A percentile compares a stretch with the other conserved stretches of the same genome.
These are phyloP conservation scores for Phytophthora colocasiae DNA, from an alignment of 352 stramenopile species.

Conservation along the genomic window DNA sequence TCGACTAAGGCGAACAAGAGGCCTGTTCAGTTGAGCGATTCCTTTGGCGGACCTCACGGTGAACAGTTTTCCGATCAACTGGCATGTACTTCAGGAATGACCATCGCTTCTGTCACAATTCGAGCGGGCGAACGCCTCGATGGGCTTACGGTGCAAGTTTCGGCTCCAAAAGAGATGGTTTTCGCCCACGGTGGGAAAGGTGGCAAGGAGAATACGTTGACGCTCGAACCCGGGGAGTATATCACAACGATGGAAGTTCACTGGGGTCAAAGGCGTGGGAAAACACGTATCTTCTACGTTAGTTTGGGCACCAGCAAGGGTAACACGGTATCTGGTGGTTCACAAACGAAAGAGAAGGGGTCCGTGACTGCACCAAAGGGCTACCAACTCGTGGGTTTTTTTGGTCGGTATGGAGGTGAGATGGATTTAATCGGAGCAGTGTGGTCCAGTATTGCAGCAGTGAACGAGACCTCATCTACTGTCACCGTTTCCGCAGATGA, in stretches of 20 bases:
- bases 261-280: constrained; percentile 7
- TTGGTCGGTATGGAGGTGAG: constrained; percentile 21
- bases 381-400: constrained; percentile 29
- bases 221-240: constrained; percentile 20
- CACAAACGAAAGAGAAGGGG: constrained; percentile 20
- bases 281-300: constrained; percentile 28
- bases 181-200: constrained; percentile 29
- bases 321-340: constrained; percentile 15
- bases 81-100: constrained; percentile 27
- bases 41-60: constrained; percentile 49
- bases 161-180: constrained; percentile 18
- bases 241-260: constrained; percentile 24
- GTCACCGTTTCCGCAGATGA: constrained; percentile 15
- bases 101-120: constrained; percentile 32
- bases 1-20: constrained; percentile 18
- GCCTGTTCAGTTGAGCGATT: constrained; percentile 37
- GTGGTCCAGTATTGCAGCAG: constrained; percentile 32
- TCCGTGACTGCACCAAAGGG: constrained; percentile 21
- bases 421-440: constrained; percentile 29
- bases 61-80: constrained; percentile 47
- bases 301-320: constrained; percentile 20
- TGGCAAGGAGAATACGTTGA: constrained; percentile 14
- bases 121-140: constrained; percentile 33
- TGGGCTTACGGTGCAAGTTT: constrained; percentile 12
- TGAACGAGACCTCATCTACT: constrained; percentile 19